Conservation (phyloP, 2,329 filamentous ascomycete species). For the Cytospora mali region DNA sequence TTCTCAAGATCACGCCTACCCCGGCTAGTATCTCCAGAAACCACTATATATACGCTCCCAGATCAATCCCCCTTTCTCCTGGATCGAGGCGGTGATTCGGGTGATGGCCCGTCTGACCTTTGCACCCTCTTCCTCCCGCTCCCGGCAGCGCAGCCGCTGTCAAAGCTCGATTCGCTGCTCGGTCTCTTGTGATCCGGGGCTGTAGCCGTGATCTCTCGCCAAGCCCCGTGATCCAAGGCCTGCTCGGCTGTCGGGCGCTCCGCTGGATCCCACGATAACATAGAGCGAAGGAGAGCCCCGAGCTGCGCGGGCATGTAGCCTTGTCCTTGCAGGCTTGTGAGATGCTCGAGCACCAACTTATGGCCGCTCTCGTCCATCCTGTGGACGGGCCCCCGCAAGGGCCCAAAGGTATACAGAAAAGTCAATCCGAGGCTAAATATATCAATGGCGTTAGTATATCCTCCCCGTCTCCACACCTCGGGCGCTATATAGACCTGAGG, state of each 20-base stretch:
- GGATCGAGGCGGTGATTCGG: no score
- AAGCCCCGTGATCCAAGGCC: neutral
- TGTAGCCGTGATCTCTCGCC: neutral
- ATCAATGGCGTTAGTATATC: slow-evolving; percentile 10
- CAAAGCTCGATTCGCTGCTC: no score
- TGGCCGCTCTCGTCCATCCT: neutral
- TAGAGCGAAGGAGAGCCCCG: slow-evolving; percentile 1
- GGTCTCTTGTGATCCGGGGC: no score
- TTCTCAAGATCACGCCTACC: no score
- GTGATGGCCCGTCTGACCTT: no score
- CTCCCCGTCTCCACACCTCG: neutral
- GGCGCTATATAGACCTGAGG: neutral
- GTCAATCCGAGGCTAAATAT: slow-evolving; percentile 10
- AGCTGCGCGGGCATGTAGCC: neutral
- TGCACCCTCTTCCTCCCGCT: no score
- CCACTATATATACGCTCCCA: no score
- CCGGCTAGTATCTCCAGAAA: no score
- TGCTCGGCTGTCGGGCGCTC: slow-evolving; percentile 4
- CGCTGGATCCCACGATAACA: slow-evolving; percentile 4
- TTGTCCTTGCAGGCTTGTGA: neutral
- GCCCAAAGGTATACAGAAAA: neutral
- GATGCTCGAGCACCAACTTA: neutral
- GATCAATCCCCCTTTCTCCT: no score
- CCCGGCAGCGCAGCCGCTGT: no score
- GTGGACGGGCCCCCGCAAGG: neutral